Percentiles rank a stretch among this genome's conserved stretches.
These are phyloP conservation scores for Guadua angustifolia DNA, from an alignment of 176 grass and related monocot species.

Conservation along the genomic window DNA sequence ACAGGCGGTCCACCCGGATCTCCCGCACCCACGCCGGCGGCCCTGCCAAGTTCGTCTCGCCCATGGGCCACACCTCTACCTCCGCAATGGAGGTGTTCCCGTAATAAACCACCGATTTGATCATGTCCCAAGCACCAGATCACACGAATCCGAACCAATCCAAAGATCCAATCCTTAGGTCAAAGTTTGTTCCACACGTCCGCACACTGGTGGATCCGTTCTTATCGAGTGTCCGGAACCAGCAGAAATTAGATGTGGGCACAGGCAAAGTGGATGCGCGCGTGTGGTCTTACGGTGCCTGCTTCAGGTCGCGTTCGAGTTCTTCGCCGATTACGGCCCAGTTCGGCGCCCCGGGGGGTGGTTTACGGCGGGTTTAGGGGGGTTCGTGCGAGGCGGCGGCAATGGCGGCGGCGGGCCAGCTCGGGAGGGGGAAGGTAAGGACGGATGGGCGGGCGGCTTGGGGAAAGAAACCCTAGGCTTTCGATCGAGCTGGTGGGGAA, in stretches of 20 bases:
- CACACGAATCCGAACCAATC: constrained; percentile 11
- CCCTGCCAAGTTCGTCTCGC: constrained; percentile 49
- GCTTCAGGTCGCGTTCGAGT: constrained; percentile 45
- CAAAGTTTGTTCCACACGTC: constrained; percentile 23
- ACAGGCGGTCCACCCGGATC: constrained; percentile 69
- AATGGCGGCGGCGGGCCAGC: constrained; percentile 37
- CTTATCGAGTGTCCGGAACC: constrained; percentile 19
- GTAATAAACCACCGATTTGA: constrained; percentile 71
- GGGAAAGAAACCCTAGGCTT: constrained; percentile 54
- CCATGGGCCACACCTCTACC: constrained; percentile 71
- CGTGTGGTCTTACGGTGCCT: constrained; percentile 32
- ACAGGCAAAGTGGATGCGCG: background rate
- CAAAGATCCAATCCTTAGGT: constrained; percentile 29
- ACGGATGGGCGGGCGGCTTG: background rate
- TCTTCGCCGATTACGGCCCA: constrained; percentile 9
- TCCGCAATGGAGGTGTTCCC: constrained; percentile 67
- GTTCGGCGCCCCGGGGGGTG: constrained; percentile 18
- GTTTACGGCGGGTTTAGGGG: constrained; percentile 13
- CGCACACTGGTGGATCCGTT: constrained; percentile 46
- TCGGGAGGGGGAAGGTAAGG: background rate
- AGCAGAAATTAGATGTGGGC: background rate
- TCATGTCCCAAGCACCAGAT: constrained; percentile 57
- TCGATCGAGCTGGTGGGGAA: constrained; percentile 25
- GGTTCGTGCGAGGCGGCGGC: constrained; percentile 15
- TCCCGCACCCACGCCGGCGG: constrained; percentile 49